Evolutionary conservation across 441 rosid genomes (phyloP).

Genomic region (Cnidoscolus chayamansa): DNA sequence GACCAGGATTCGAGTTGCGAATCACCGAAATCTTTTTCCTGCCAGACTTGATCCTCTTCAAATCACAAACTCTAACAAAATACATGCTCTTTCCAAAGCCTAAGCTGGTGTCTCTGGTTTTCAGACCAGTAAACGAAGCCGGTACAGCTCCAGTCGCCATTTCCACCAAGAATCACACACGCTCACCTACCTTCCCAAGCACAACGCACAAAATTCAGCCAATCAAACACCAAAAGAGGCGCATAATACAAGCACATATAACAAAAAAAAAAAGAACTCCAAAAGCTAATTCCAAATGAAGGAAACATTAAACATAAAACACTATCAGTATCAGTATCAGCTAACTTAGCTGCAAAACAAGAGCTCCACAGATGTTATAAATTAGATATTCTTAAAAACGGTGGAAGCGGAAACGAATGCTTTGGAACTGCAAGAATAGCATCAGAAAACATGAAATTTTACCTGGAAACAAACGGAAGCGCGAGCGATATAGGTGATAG

Average conservation of each 20-base stretch:
- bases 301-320: no score
- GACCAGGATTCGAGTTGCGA: conserved; percentile 54
- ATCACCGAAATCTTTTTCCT: conserved; percentile 47
- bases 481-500: not conserved
- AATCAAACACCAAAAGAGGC: not conserved
- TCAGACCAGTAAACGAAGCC: conserved; percentile 63
- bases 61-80: conserved; percentile 58
- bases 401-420: not conserved
- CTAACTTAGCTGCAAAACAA: no score
- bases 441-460: no score
- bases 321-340: no score
- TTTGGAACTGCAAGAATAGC: not conserved
- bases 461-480: conserved; percentile 5
- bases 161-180: conserved; percentile 28
- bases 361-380: no score
- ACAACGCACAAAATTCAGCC: conserved; percentile 11
- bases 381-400: no score
- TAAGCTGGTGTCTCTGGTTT: conserved; percentile 47
- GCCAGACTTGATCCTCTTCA: conserved; percentile 45
- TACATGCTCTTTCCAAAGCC: conserved; percentile 56
- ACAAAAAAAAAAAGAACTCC: not conserved
- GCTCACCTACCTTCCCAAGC: conserved; percentile 31
- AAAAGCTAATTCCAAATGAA: no score
- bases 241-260: not conserved
- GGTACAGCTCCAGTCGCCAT: conserved; percentile 80